A percentile compares a stretch with the other conserved stretches of the same genome.
These are phyloP conservation scores for Trichopus zeylanicus DNA, from an alignment of 116 monocot genomes.

Conservation along the genomic window DNA sequence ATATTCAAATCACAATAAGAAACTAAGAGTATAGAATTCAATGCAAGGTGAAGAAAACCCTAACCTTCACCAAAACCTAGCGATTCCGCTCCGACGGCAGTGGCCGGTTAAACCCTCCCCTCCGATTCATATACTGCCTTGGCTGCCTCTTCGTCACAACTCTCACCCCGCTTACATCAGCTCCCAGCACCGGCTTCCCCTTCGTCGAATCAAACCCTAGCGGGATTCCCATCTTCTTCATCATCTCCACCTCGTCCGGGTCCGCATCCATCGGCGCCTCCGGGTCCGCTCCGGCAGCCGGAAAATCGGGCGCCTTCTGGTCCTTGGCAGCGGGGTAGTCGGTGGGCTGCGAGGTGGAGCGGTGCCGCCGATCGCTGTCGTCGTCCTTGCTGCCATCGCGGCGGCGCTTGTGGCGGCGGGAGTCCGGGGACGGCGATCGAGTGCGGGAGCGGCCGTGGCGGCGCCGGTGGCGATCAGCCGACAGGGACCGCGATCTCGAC, in stretches of 20 bases:
- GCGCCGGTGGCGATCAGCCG: conserved; percentile 15
- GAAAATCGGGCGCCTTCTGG: neutral
- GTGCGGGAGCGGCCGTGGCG: conserved; percentile 22
- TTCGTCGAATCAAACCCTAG: conserved; percentile 91
- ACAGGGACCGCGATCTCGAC: conserved; percentile 19
- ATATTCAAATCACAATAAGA: neutral
- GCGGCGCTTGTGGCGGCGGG: conserved; percentile 49
- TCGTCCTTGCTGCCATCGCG: conserved; percentile 29
- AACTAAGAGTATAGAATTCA: neutral
- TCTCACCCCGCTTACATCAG: conserved; percentile 71
- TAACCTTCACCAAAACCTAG: conserved; percentile 19
- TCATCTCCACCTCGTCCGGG: conserved; percentile 85
- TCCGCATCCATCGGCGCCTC: conserved; percentile 29
- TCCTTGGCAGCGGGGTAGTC: neutral
- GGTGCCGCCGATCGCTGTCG: conserved; percentile 15
- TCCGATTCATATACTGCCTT: conserved; percentile 97
- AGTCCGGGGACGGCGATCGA: conserved; percentile 11
- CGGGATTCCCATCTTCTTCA: conserved; percentile 94
- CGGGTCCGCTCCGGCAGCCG: neutral
- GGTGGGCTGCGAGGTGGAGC: neutral
- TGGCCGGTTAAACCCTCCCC: conserved; percentile 95
- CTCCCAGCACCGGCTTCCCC: conserved; percentile 79
- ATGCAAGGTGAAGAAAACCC: conserved; percentile 15
- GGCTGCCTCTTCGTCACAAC: conserved; percentile 89
- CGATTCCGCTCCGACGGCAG: conserved; percentile 75